phyloP scores from a whole-genome alignment of 257 asterid genomes.

The Rubia yunnanensis region DNA sequence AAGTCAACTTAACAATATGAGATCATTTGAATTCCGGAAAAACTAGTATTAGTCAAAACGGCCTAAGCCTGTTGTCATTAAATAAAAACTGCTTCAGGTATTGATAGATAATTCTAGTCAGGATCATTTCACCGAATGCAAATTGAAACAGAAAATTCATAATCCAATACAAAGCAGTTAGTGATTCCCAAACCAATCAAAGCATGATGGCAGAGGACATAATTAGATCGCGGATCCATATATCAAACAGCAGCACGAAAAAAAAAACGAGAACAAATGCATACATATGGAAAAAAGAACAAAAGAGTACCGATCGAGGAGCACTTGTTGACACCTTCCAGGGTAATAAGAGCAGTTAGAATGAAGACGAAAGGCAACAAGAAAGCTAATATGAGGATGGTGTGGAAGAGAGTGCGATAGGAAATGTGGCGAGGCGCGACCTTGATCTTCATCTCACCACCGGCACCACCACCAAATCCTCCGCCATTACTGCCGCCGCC shows the following conservation, averaged over 20 bases:
- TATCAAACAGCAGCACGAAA: background rate
- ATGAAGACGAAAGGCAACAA: constrained; percentile 92
- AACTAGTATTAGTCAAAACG: background rate
- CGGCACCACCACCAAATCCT: constrained; percentile 45
- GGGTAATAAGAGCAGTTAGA: constrained; percentile 85
- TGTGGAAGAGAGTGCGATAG: constrained; percentile 71
- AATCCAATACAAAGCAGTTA: background rate
- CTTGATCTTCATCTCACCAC: constrained; percentile 89
- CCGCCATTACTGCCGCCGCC: constrained; percentile 23
- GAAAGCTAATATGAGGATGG: constrained; percentile 70
- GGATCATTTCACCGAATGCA: background rate
- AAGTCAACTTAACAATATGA: background rate
- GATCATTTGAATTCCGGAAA: background rate
- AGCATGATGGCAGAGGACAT: background rate
- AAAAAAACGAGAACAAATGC: background rate
- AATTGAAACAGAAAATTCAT: background rate
- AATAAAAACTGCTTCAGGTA: background rate
- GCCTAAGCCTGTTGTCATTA: background rate
- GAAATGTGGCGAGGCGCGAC: constrained; percentile 83
- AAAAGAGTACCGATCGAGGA: constrained; percentile 66
- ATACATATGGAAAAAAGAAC: constrained; percentile 7
- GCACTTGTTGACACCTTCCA: constrained; percentile 98
- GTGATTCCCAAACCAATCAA: background rate
- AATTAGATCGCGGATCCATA: constrained; percentile 9
- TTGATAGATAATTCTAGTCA: background rate